Conservation (phyloP, 2,329 filamentous ascomycete genomes). For the Cladosporium sp. region DNA sequence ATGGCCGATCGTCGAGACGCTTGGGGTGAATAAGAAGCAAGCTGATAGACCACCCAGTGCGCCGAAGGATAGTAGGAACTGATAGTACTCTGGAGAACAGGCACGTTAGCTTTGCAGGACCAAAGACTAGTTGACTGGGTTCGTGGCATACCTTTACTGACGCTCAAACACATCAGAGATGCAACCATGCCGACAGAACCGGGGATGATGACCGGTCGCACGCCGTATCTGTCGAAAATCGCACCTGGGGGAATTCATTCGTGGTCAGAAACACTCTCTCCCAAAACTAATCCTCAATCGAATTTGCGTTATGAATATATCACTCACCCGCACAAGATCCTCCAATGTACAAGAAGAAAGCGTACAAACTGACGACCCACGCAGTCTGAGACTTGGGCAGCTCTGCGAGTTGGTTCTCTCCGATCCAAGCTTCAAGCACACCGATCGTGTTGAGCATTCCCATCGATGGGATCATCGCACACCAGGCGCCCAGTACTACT, state of each 20-base stretch:
- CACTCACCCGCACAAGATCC: neutral
- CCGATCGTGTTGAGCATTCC: constrained; percentile 10
- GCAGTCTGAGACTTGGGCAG: constrained; percentile 3
- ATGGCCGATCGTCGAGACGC: constrained; percentile 74
- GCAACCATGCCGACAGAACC: constrained; percentile 7
- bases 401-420: neutral
- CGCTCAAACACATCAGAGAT: constrained; percentile 6
- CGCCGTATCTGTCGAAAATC: constrained; percentile 8
- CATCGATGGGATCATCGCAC: constrained; percentile 14
- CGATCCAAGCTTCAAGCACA: constrained; percentile 8
- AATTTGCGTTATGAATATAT: too few relatives aligned
- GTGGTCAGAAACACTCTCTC: neutral
- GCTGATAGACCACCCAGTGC: constrained; percentile 70
- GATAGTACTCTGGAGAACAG: constrained; percentile 24
- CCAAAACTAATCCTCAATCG: too few relatives aligned
- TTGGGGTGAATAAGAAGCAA: constrained; percentile 79
- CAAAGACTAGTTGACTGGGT: neutral
- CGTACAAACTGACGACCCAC: constrained; percentile 6
- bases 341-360: constrained; percentile 6
- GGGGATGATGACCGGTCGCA: constrained; percentile 8
- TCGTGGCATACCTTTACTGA: neutral
- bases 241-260: neutral
- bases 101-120: neutral
- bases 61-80: constrained; percentile 63
- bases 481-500: constrained; percentile 14